Evolutionary conservation across 2,329 filamentous ascomycete species (phyloP).

Genomic region (Arthrobotrys sinensis): DNA sequence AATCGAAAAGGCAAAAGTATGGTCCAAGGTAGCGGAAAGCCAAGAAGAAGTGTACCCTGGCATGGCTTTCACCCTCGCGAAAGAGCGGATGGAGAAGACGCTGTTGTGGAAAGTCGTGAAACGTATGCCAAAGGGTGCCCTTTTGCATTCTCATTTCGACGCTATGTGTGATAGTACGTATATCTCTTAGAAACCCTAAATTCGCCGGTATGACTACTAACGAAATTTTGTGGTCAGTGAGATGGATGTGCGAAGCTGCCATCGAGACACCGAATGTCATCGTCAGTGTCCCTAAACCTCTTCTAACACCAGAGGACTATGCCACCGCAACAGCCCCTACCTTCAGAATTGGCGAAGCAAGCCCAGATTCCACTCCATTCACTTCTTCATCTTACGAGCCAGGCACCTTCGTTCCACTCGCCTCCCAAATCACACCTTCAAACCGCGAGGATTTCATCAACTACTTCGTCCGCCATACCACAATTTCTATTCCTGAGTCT

Average conservation of each 20-base stretch:
- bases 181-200: background rate
- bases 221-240: constrained; percentile 68
- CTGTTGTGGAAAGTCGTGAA: constrained; percentile 87
- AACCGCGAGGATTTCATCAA: constrained; percentile 59
- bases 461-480: constrained; percentile 56
- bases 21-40: constrained; percentile 80
- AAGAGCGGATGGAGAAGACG: constrained; percentile 86
- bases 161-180: constrained; percentile 82
- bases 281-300: constrained; percentile 49
- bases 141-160: constrained; percentile 90
- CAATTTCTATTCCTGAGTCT: constrained; percentile 74
- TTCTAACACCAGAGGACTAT: constrained; percentile 69
- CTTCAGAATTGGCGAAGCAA: constrained; percentile 67
- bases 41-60: constrained; percentile 81
- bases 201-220: background rate
- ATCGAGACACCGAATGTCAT: constrained; percentile 82
- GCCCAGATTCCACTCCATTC: constrained; percentile 29
- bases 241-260: constrained; percentile 81
- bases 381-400: constrained; percentile 65
- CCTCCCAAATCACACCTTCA: constrained; percentile 58
- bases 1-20: constrained; percentile 81
- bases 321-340: constrained; percentile 69
- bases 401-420: constrained; percentile 74
- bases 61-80: constrained; percentile 93
- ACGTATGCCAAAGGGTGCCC: constrained; percentile 87